These are phyloP conservation scores for Scedosporium boydii DNA, from an alignment of 2,329 filamentous ascomycete species.

Conservation along the genomic window DNA sequence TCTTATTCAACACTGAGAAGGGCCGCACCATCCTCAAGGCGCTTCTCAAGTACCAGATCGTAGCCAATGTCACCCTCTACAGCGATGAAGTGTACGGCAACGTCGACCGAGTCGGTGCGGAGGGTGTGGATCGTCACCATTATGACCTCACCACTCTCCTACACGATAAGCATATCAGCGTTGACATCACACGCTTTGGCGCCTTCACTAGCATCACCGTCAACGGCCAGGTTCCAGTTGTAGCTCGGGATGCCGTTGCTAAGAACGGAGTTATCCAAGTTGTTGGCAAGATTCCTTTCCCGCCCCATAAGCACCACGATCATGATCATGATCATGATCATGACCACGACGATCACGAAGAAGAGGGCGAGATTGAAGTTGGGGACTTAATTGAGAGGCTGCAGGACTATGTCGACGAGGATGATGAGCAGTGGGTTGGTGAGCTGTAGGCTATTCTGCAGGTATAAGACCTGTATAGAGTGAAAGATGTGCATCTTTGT, in stretches of 20 bases:
- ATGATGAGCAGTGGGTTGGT: slow-evolving; percentile 1
- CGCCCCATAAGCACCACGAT: slow-evolving; percentile 47
- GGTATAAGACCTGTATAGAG: too few species aligned
- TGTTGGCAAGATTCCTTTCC: slow-evolving; percentile 62
- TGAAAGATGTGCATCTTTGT: too few species aligned
- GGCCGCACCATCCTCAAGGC: slow-evolving; percentile 70
- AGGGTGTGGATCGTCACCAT: slow-evolving; percentile 27
- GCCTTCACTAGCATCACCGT: slow-evolving; percentile 63
- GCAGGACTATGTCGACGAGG: slow-evolving; percentile 2
- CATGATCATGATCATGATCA: slow-evolving; percentile 1
- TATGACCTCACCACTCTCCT: slow-evolving; percentile 69
- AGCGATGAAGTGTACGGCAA: slow-evolving; percentile 67
- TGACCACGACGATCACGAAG: neutral
- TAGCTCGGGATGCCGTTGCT: slow-evolving; percentile 60
- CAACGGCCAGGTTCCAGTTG: slow-evolving; percentile 62
- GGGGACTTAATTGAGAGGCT: neutral
- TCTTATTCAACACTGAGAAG: slow-evolving; percentile 68
- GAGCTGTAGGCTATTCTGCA: neutral
- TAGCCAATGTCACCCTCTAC: slow-evolving; percentile 67
- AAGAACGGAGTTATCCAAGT: slow-evolving; percentile 79
- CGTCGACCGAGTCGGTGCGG: slow-evolving; percentile 17
- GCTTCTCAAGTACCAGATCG: slow-evolving; percentile 70
- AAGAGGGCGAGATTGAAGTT: neutral
- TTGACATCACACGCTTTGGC: slow-evolving; percentile 63
- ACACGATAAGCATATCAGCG: slow-evolving; percentile 51